phyloP scores from a whole-genome alignment of 495 filamentous ascomycete species.

The Apiosordaria backusii region DNA sequence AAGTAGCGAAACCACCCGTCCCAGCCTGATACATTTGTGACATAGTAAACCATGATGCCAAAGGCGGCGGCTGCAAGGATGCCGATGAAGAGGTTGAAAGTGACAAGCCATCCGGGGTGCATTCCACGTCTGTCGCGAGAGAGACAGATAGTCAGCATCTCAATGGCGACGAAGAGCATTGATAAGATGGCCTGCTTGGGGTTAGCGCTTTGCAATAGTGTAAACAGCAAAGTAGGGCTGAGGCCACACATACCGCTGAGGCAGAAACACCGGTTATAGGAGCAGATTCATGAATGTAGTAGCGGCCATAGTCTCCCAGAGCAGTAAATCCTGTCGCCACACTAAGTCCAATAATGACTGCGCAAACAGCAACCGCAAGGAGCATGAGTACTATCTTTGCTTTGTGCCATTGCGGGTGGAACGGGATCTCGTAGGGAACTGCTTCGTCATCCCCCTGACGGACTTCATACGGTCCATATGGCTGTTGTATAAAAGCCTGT shows the following conservation, averaged over 20 bases:
- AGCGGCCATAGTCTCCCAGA: neutral
- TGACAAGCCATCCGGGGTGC: conserved; percentile 40
- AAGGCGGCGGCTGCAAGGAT: conserved; percentile 17
- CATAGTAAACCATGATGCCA: conserved; percentile 21
- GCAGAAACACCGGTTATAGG: neutral
- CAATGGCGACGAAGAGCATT: conserved; percentile 35
- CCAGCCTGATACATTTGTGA: neutral
- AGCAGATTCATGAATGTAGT: neutral
- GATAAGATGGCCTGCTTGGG: conserved; percentile 29
- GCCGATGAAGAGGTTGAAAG: conserved; percentile 36
- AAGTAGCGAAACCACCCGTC: conserved; percentile 3
- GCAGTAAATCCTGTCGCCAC: conserved; percentile 13
- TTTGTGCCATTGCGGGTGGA: conserved; percentile 25
- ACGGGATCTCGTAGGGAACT: neutral
- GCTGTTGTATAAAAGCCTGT: neutral
- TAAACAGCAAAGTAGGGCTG: neutral
- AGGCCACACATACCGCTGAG: conserved; percentile 16
- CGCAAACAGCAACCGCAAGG: conserved; percentile 25
- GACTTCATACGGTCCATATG: neutral
- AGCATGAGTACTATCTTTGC: conserved; percentile 32
- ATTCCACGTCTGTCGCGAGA: conserved; percentile 29
- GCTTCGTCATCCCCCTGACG: neutral
- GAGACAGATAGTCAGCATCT: conserved; percentile 32
- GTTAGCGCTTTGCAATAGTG: neutral
- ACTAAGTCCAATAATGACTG: conserved; percentile 32